Evolutionary conservation across 2,329 filamentous ascomycete species (phyloP).

Genomic region (Paecilomyces dactylethromorphus): DNA sequence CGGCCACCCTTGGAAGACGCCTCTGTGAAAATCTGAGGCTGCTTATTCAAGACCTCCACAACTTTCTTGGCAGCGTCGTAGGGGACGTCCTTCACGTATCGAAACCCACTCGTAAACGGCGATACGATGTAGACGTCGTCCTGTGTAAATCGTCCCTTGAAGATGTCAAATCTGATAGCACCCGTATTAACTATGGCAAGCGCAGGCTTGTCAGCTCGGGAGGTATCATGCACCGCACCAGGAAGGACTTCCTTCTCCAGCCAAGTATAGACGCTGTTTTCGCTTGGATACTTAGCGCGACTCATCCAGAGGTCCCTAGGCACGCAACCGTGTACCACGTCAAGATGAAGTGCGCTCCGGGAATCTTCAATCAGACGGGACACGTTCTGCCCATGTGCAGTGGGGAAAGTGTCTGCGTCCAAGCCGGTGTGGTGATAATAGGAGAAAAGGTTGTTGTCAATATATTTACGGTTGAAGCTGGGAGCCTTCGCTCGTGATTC

Average conservation of each 20-base stretch:
- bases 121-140: slow-evolving; percentile 83
- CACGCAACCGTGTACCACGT: slow-evolving; percentile 73
- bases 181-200: slow-evolving; percentile 83
- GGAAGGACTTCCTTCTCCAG: slow-evolving; percentile 71
- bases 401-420: slow-evolving; percentile 67
- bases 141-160: slow-evolving; percentile 81
- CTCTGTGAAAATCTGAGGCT: slow-evolving; percentile 43
- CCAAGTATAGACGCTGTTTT: slow-evolving; percentile 75
- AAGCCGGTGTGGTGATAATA: slow-evolving; percentile 73
- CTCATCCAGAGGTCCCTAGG: slow-evolving; percentile 77
- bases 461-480: slow-evolving; percentile 72
- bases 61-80: slow-evolving; percentile 68
- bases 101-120: slow-evolving; percentile 76
- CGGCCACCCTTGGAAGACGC: slow-evolving; percentile 11
- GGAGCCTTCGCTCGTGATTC: slow-evolving; percentile 31
- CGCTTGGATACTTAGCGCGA: slow-evolving; percentile 64
- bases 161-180: slow-evolving; percentile 89
- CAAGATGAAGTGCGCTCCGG: slow-evolving; percentile 64
- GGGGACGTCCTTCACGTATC: slow-evolving; percentile 72
- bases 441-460: slow-evolving; percentile 88
- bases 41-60: slow-evolving; percentile 51
- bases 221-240: slow-evolving; percentile 52
- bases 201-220: slow-evolving; percentile 52
- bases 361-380: slow-evolving; percentile 63
- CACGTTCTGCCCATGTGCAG: slow-evolving; percentile 65